A percentile compares a stretch with the other conserved stretches of the same genome.
Evolutionary conservation across 179 eudicot species (phyloP).

Genomic region (Spinacia oleracea): DNA sequence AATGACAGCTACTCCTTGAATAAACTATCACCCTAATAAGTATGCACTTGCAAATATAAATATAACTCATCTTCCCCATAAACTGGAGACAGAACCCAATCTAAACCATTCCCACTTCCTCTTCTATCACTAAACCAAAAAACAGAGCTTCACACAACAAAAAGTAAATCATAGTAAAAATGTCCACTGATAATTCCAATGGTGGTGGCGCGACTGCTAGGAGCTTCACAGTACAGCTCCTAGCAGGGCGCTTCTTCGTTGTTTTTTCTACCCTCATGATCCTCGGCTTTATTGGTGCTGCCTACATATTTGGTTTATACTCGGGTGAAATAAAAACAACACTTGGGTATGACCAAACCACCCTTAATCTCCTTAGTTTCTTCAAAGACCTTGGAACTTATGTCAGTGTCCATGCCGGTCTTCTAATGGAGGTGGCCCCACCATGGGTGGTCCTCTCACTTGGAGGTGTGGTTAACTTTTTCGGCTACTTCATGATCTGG

Average conservation of each 20-base stretch:
- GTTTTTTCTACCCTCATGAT: constrained; percentile 40
- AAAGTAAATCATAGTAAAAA: neutral
- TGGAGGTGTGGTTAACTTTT: constrained; percentile 30
- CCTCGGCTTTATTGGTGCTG: constrained; percentile 37
- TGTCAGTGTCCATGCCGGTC: constrained; percentile 38
- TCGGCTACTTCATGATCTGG: constrained; percentile 45
- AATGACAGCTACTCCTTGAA: constrained; percentile 5
- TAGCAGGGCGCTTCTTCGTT: constrained; percentile 43
- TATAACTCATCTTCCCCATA: neutral
- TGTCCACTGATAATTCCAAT: neutral
- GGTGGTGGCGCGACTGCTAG: constrained; percentile 8
- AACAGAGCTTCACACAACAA: neutral
- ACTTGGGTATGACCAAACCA: constrained; percentile 45
- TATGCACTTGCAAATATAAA: neutral
- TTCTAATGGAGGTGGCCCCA: constrained; percentile 33
- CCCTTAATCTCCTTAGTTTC: constrained; percentile 41
- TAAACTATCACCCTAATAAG: neutral
- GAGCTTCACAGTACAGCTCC: constrained; percentile 24
- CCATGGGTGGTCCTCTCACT: constrained; percentile 38
- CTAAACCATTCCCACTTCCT: neutral
- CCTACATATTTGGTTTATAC: constrained; percentile 45
- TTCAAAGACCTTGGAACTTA: constrained; percentile 48
- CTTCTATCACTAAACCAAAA: neutral
- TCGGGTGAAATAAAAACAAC: constrained; percentile 39
- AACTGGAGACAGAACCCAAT: neutral